phyloP scores from a whole-genome alignment of 2,329 filamentous ascomycete genomes.

The Bipolaris sorokiniana region DNA sequence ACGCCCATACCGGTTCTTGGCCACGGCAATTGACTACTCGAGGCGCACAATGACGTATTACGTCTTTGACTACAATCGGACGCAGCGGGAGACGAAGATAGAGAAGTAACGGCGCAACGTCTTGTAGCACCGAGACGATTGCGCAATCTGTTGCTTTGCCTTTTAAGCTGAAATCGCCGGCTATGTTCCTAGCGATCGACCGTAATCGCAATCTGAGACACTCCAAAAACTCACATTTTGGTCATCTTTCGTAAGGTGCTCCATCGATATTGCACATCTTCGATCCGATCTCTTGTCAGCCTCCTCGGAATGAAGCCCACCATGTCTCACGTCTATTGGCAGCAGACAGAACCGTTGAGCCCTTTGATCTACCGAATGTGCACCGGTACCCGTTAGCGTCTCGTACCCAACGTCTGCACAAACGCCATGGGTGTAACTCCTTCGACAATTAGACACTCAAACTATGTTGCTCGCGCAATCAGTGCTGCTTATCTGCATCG shows the following conservation, averaged over 20 bases:
- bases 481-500: conserved; percentile 14
- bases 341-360: conserved; percentile 7
- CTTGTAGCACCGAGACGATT: background rate
- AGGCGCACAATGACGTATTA: background rate
- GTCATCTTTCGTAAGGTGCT: background rate
- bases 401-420: conserved; percentile 12
- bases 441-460: conserved; percentile 9
- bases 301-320: background rate
- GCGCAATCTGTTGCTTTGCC: background rate
- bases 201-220: background rate
- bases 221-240: background rate
- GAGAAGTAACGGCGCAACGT: background rate
- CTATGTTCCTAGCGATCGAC: background rate
- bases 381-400: conserved; percentile 11
- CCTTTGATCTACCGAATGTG: conserved; percentile 9
- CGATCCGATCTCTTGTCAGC: background rate
- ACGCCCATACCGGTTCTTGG: conserved; percentile 4
- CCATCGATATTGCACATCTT: background rate
- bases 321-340: conserved; percentile 1
- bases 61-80: background rate
- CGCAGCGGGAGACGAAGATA: background rate
- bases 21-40: background rate
- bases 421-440: conserved; percentile 9
- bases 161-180: background rate
- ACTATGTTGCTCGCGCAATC: conserved; percentile 8